These are phyloP conservation scores for Huntiella decipiens DNA, from an alignment of 2,329 filamentous ascomycete genomes.

Conservation along the genomic window DNA sequence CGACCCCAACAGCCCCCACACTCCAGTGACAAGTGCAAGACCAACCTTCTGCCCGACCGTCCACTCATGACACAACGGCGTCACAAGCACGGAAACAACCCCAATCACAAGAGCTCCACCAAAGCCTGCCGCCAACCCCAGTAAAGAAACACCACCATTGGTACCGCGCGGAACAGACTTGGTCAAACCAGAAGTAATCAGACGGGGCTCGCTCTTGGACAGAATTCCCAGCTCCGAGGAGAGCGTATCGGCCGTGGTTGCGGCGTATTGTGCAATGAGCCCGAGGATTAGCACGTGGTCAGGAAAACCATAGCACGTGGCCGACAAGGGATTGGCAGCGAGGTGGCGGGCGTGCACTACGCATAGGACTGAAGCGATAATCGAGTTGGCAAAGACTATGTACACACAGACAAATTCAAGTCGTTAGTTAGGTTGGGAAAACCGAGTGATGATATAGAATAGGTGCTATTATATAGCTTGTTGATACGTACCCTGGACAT, in stretches of 20 bases:
- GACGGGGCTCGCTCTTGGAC: constrained; percentile 51
- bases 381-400: constrained; percentile 65
- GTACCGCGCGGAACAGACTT: constrained; percentile 74
- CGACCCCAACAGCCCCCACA: constrained; percentile 63
- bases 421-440: background rate
- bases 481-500: constrained; percentile 45
- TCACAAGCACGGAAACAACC: constrained; percentile 41
- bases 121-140: constrained; percentile 55
- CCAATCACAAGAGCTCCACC: constrained; percentile 56
- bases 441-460: too few species aligned
- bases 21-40: constrained; percentile 39
- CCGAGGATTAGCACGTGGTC: constrained; percentile 45
- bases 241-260: constrained; percentile 83
- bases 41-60: constrained; percentile 24
- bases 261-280: constrained; percentile 69
- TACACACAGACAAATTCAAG: too few species aligned
- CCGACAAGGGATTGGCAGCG: constrained; percentile 19
- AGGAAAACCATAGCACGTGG: constrained; percentile 35
- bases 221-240: constrained; percentile 90
- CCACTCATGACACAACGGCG: constrained; percentile 47
- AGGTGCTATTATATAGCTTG: too few species aligned
- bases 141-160: constrained; percentile 72
- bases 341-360: constrained; percentile 44
- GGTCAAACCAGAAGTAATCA: constrained; percentile 65
- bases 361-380: constrained; percentile 49